Evolutionary conservation across 768 basidiomycete species (phyloP), one percentile per base, ranked within the genome.

Genomic region (Leccinum barrowsii): DNA sequence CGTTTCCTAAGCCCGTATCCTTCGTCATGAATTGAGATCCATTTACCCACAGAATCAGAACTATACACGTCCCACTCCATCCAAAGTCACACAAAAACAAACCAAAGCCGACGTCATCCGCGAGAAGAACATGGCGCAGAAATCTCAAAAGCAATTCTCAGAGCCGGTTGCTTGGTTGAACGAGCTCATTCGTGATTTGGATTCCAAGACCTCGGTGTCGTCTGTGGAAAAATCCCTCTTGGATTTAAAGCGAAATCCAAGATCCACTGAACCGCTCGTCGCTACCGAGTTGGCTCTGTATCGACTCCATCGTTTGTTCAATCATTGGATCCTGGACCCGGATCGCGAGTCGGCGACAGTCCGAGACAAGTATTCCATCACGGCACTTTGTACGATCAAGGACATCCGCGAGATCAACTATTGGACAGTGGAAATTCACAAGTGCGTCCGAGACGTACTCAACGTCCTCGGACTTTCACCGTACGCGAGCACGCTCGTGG

Each of bases 91-190:
- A 11, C 59, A 59, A 6, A 61, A 69, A 50, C 58, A 65, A 49
- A 74, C 75, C 11, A 75, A 75, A 19, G 73, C 72, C 4, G 76
- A 82, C 28, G 70, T 66, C 50, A 75, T 82, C 44, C 77, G 79
- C 1, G 75, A 73, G 56, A 71, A 81, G 59, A 82, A 83, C 54
- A 51, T 73, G 17, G 74, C 74, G 0, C 73, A 81, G 60, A 85
- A 82, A 59, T 67, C 74, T 21, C 67, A 74, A 19, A 76, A 75
- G 44, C 74, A 73, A 37, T 69, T 76, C 21, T 68, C 73, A 4
- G 73, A 75, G 7, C 77, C 79, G 8, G 67, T 69, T 34, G 56
- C 63, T 8, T 89, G 87, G 86, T 82, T 86, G 79, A 67, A 72
- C 22, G 75, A 75, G 26, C 78, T 82, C 40, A 74, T 87, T 19